Evolutionary conservation across 2,329 filamentous ascomycete genomes (phyloP).

Genomic region (Lasiodiplodia sp.): DNA sequence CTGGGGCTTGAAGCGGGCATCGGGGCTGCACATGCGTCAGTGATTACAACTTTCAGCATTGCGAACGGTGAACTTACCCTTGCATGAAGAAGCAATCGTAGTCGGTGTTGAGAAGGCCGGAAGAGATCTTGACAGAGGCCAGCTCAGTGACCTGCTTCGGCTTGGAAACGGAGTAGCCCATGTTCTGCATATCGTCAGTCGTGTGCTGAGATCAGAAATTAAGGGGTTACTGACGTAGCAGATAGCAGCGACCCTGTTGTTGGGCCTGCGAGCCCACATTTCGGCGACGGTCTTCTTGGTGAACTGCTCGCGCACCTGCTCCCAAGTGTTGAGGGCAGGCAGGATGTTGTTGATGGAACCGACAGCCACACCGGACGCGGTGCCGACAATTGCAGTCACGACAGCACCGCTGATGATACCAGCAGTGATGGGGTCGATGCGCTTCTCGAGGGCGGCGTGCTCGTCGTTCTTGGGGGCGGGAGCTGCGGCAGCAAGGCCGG

Average conservation of each 20-base stretch:
- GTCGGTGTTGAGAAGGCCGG: background rate
- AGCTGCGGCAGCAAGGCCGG: background rate
- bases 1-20: background rate
- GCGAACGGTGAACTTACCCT: background rate
- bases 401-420: slow-evolving; percentile 3
- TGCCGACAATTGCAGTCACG: slow-evolving; percentile 6
- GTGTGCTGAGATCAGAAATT: background rate
- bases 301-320: slow-evolving; percentile 11
- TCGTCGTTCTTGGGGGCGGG: background rate
- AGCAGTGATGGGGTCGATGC: background rate
- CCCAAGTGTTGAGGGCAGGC: background rate
- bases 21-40: background rate
- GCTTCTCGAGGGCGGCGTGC: background rate
- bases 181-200: background rate
- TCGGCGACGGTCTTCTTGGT: slow-evolving; percentile 3
- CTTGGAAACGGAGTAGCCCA: slow-evolving; percentile 7
- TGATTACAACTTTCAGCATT: background rate
- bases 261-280: background rate
- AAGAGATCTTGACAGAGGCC: background rate
- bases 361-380: slow-evolving; percentile 3
- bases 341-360: background rate
- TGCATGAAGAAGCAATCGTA: slow-evolving; percentile 11
- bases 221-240: background rate
- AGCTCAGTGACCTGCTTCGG: background rate
- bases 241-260: background rate